Evolutionary conservation across 805 yeast species (phyloP), one percentile per base, ranked within the genome.

Genomic region (Danielozyma ontarioensis): DNA sequence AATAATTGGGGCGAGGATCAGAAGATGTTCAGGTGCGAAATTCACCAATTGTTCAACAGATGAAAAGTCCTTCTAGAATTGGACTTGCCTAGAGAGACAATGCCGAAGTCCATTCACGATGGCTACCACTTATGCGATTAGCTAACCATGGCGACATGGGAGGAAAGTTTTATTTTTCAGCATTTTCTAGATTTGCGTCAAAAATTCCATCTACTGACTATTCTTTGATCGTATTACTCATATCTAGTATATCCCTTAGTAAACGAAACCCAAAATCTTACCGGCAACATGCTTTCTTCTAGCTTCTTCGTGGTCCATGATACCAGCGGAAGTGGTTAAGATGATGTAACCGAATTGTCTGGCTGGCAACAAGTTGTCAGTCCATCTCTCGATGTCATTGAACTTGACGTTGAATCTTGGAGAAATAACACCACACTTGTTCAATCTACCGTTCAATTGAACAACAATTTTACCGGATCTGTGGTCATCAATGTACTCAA

Each of bases 231-330:
- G n/a, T n/a, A n/a, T n/a, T n/a, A n/a, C n/a, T n/a, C n/a, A n/a
- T n/a, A n/a, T n/a, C n/a, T n/a, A n/a, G n/a, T n/a, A n/a, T n/a
- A 6, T 19, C 10, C 22, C 6, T 19, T 84, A 89, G 84, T 89
- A 89, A 52, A 89, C 96, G 78, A 86, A 89, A 68, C 97, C 97
- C 66, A 89, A 83, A 73, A 89, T 84, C 82, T 89, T 89, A 73
- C 97, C 97, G 57, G 96, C 87, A 58, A 89, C 97, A 78, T 89
- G 97, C 85, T 89, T 90, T 82, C 97, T 84, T 83, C 95, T 86
- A 64, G 97, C 97, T 78, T 89, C 97, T 80, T 90, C 97, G 79
- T 89, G 97, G 81, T 90, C 97, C 95, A 89, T 88, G 62, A 89
- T 89, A 77, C 97, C 97, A 59, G 97, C 96, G 60, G 97, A 90